These are phyloP conservation scores for Paramarasmius palmivorus DNA, from an alignment of 1,284 basidiomycete species.

Conservation along the genomic window DNA sequence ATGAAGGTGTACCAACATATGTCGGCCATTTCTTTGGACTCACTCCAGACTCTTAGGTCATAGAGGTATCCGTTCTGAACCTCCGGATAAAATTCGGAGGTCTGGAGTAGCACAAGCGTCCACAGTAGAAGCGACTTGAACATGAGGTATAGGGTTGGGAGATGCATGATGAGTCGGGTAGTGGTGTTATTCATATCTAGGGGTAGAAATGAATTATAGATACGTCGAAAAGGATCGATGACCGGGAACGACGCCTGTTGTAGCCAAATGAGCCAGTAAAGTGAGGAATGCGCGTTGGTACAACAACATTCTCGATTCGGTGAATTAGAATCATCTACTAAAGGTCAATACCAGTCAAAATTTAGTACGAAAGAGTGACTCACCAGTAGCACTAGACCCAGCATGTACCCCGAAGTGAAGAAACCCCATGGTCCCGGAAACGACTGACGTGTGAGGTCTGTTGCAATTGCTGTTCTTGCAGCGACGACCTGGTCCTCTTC, in stretches of 20 bases:
- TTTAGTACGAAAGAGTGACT: conserved; percentile 21
- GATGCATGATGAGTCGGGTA: conserved; percentile 57
- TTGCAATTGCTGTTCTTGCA: conserved; percentile 7
- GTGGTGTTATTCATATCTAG: conserved; percentile 59
- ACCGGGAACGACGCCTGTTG: conserved; percentile 27
- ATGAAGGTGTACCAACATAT: conserved; percentile 75
- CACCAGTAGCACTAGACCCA: conserved; percentile 66
- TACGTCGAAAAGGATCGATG: conserved; percentile 23
- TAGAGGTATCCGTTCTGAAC: conserved; percentile 30
- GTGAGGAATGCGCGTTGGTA: conserved; percentile 51
- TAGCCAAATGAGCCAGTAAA: conserved; percentile 15
- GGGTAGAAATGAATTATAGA: conserved; percentile 52
- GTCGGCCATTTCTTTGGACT: conserved; percentile 53
- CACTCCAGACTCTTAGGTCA: conserved; percentile 45
- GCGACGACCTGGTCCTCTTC: conserved; percentile 1
- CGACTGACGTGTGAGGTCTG: conserved; percentile 11
- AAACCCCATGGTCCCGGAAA: conserved; percentile 68
- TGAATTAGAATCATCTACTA: conserved; percentile 64
- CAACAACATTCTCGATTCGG: conserved; percentile 73
- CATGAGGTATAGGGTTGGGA: conserved; percentile 64
- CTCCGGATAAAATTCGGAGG: conserved; percentile 40
- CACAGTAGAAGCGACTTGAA: conserved; percentile 56
- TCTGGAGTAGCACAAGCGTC: conserved; percentile 58
- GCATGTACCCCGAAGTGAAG: conserved; percentile 67
- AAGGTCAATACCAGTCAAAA: conserved; percentile 10